Percentiles rank a stretch among this genome's conserved stretches.
These are phyloP conservation scores for Dothiorella sarmentorum DNA, from an alignment of 2,329 filamentous ascomycete genomes.

Conservation along the genomic window DNA sequence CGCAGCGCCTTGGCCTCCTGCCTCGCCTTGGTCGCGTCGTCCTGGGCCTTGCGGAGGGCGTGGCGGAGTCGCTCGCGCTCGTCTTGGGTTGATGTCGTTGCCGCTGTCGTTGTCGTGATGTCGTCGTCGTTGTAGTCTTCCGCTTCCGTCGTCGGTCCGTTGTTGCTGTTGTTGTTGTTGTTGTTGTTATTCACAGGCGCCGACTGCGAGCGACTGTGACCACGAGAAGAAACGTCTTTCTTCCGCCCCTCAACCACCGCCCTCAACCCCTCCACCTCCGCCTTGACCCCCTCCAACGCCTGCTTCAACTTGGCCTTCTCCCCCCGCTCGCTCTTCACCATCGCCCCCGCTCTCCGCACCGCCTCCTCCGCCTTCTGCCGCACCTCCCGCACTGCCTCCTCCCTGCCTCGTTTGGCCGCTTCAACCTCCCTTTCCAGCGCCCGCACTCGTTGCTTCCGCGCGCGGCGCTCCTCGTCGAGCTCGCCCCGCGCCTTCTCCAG, in stretches of 20 bases:
- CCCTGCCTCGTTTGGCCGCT: too few species aligned
- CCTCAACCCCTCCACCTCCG: conserved; percentile 7
- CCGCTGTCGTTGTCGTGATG: background rate
- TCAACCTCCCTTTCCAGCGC: too few species aligned
- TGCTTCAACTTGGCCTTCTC: conserved; percentile 7
- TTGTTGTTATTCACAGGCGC: too few species aligned
- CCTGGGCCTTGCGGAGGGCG: background rate
- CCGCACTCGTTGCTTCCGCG: too few species aligned
- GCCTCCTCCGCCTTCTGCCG: conserved; percentile 7
- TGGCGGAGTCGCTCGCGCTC: conserved; percentile 2
- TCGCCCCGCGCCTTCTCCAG: background rate
- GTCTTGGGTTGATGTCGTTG: background rate
- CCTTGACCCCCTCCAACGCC: background rate
- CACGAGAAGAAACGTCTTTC: too few species aligned
- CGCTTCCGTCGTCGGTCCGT: background rate
- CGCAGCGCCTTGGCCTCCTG: background rate
- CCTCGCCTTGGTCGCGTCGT: background rate
- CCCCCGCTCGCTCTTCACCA: conserved; percentile 4
- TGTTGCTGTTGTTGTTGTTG: background rate
- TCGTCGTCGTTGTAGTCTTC: background rate
- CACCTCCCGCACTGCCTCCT: background rate
- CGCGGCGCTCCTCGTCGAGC: background rate
- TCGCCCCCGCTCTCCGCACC: background rate
- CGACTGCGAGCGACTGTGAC: too few species aligned
- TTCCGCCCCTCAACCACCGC: background rate